phyloP scores from a whole-genome alignment of 805 yeast species.

The Lipomyces mesembrius region DNA sequence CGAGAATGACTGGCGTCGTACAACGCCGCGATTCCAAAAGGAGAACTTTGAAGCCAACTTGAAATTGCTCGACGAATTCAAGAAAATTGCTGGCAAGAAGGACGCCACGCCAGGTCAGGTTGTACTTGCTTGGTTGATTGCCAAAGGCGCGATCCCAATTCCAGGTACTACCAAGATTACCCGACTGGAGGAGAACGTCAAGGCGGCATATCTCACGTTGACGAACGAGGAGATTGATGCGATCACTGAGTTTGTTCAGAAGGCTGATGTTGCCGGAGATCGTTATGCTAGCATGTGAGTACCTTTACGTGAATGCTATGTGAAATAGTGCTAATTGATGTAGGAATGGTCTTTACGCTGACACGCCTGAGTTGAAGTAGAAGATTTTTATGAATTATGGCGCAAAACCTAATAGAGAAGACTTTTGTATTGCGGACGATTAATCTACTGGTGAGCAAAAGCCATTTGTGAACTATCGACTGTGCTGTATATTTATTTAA shows the following conservation, averaged over 20 bases:
- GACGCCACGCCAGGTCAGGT: constrained; percentile 64
- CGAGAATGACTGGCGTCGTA: constrained; percentile 61
- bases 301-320: no score
- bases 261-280: constrained; percentile 19
- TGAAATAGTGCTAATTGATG: no score
- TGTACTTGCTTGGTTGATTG: constrained; percentile 69
- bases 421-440: no score
- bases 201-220: constrained; percentile 11
- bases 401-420: no score
- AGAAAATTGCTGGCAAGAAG: constrained; percentile 54
- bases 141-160: constrained; percentile 66
- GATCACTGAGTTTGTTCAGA: not conserved
- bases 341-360: no score
- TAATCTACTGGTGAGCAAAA: no score
- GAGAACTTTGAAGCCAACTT: constrained; percentile 62
- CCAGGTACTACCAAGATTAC: constrained; percentile 71
- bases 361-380: no score
- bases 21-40: constrained; percentile 60
- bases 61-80: constrained; percentile 54
- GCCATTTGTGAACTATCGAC: no score
- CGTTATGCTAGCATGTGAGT: constrained; percentile 11
- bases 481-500: no score
- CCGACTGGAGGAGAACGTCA: constrained; percentile 67
- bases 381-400: no score
- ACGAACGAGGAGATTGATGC: constrained; percentile 16